Conservation (phyloP, 2,329 filamentous ascomycete species). For the Monosporascus sp. region DNA sequence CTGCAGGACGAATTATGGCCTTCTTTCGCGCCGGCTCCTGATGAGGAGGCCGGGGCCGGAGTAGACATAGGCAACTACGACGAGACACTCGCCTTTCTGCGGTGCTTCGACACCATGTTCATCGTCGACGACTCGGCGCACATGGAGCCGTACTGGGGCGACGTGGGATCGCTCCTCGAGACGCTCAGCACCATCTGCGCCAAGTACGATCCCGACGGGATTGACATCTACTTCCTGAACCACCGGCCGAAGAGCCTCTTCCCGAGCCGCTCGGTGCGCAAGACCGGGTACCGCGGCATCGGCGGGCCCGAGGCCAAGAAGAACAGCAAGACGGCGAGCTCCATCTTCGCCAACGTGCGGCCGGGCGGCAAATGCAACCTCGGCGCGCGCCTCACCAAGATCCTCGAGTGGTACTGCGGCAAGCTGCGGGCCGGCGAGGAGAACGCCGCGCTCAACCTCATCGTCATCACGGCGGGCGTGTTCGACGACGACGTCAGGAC, state of each 20-base stretch:
- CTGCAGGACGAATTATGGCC: neutral
- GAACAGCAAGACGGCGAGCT: neutral
- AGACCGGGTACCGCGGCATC: conserved; percentile 4
- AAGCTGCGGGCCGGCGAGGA: conserved; percentile 2
- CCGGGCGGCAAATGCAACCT: conserved; percentile 1
- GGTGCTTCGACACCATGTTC: conserved; percentile 66
- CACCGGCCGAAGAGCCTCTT: conserved; percentile 6
- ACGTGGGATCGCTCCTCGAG: conserved; percentile 56
- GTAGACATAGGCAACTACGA: neutral
- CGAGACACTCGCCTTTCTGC: conserved; percentile 46
- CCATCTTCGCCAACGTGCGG: conserved; percentile 1
- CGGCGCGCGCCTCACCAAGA: conserved; percentile 3
- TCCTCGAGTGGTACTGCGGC: conserved; percentile 3
- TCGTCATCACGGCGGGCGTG: conserved; percentile 4
- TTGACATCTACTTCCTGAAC: conserved; percentile 61
- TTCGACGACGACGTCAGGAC: conserved; percentile 15
- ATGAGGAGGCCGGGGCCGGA: neutral
- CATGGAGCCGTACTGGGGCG: conserved; percentile 62
- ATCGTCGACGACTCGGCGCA: conserved; percentile 69
- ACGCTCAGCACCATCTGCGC: conserved; percentile 66
- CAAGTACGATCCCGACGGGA: conserved; percentile 59
- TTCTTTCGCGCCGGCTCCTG: neutral
- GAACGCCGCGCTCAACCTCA: conserved; percentile 3
- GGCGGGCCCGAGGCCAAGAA: conserved; percentile 2
- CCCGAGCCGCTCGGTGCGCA: neutral